A percentile compares a stretch with the other conserved stretches of the same genome.
These are phyloP conservation scores for Eucalyptus curtisii DNA, from an alignment of 345 rosid genomes.

Conservation along the genomic window DNA sequence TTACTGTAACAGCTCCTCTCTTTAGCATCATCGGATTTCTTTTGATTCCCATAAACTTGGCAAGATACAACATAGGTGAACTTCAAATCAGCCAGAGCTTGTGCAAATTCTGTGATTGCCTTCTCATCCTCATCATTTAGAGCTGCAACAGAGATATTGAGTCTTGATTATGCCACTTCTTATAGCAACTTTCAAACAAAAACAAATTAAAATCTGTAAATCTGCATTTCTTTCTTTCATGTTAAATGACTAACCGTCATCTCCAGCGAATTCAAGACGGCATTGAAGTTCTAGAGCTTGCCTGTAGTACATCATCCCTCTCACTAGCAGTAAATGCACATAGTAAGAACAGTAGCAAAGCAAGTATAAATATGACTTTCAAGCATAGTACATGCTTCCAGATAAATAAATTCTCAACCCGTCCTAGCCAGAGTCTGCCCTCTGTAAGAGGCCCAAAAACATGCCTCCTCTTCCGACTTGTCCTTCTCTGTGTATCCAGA, in stretches of 20 bases:
- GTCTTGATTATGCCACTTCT: background rate
- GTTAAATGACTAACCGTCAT: slow-evolving; percentile 31
- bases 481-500: slow-evolving; percentile 4
- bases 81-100: slow-evolving; percentile 81
- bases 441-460: slow-evolving; percentile 90
- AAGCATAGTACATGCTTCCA: background rate
- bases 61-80: slow-evolving; percentile 97
- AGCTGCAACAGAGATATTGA: slow-evolving; percentile 23
- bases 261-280: slow-evolving; percentile 52
- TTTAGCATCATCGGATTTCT: slow-evolving; percentile 38
- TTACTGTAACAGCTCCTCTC: slow-evolving; percentile 66
- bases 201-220: background rate
- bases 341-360: background rate
- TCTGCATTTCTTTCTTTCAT: background rate
- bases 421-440: slow-evolving; percentile 94
- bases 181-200: background rate
- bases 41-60: slow-evolving; percentile 83
- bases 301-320: slow-evolving; percentile 98
- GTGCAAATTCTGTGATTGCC: slow-evolving; percentile 16
- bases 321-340: slow-evolving; percentile 31
- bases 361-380: background rate
- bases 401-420: slow-evolving; percentile 20
- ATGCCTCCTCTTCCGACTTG: slow-evolving; percentile 21
- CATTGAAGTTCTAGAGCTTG: slow-evolving; percentile 71
- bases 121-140: slow-evolving; percentile 8